phyloP scores from a whole-genome alignment of 768 basidiomycete species.

The Suillus brevipes region DNA sequence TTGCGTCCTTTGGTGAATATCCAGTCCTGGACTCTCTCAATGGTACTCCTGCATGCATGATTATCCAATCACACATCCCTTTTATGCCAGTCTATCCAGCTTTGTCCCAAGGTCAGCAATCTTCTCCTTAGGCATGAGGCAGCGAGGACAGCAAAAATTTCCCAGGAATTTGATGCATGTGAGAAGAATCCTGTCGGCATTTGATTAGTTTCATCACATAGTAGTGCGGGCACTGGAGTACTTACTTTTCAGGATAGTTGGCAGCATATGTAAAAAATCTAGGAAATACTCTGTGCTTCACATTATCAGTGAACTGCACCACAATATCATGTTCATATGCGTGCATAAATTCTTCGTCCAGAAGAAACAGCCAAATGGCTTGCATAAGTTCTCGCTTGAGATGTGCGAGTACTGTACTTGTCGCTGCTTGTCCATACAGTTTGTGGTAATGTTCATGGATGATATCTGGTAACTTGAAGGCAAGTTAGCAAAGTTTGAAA shows the following conservation, averaged over 20 bases:
- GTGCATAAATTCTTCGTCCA: constrained; percentile 26
- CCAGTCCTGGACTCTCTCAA: constrained; percentile 9
- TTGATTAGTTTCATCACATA: constrained; percentile 8
- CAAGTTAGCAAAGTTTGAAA: neutral
- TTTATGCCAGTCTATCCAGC: constrained; percentile 4
- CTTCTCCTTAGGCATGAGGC: constrained; percentile 14
- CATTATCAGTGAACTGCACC: constrained; percentile 21
- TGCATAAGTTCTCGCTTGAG: constrained; percentile 30
- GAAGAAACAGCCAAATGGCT: constrained; percentile 19
- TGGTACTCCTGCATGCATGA: neutral
- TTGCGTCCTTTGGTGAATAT: constrained; percentile 10
- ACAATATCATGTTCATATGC: constrained; percentile 26
- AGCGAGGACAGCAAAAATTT: constrained; percentile 23
- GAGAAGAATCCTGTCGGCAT: constrained; percentile 18
- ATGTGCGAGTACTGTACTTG: constrained; percentile 14
- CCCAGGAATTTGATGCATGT: constrained; percentile 22
- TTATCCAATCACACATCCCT: constrained; percentile 9
- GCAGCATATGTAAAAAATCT: constrained; percentile 29
- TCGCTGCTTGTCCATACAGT: neutral
- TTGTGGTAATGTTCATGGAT: constrained; percentile 15
- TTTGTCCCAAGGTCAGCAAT: constrained; percentile 16
- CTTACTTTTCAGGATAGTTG: constrained; percentile 36
- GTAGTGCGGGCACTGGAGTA: constrained; percentile 12
- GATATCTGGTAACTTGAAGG: constrained; percentile 16
- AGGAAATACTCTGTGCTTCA: constrained; percentile 17